Evolutionary conservation across 2,329 filamentous ascomycete species (phyloP).

Genomic region (Neobulgaria alba): DNA sequence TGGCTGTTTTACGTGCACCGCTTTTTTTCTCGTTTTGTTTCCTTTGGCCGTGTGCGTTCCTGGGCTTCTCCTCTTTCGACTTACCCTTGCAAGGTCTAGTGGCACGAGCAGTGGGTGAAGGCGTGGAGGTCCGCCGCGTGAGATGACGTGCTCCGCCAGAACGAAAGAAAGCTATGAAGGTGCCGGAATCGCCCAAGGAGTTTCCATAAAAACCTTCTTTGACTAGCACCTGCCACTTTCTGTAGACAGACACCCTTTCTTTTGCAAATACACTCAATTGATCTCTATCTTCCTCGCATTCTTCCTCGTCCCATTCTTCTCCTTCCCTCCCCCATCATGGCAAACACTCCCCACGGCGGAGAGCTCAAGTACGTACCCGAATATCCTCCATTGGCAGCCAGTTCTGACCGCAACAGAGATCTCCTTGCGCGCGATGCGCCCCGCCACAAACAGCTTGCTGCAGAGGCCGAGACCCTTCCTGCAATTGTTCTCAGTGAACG

Average conservation of each 20-base stretch:
- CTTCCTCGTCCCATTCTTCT: neutral
- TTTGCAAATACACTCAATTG: conserved; percentile 2
- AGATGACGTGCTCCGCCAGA: neutral
- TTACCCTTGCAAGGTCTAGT: too few relatives aligned
- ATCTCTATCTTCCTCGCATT: neutral
- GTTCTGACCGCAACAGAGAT: conserved; percentile 41
- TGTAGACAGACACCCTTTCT: neutral
- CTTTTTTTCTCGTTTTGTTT: too few relatives aligned
- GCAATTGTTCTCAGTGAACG: conserved; percentile 82
- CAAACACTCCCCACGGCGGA: conserved; percentile 74
- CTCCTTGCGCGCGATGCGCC: conserved; percentile 87
- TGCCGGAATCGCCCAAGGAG: too few relatives aligned
- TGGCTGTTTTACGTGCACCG: too few relatives aligned
- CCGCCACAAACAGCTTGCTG: conserved; percentile 67
- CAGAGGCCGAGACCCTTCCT: conserved; percentile 79
- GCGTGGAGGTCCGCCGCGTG: neutral
- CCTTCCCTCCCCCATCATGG: conserved; percentile 38
- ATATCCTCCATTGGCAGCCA: neutral
- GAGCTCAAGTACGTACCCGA: conserved; percentile 64
- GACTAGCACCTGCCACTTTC: conserved; percentile 6
- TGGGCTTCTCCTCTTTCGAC: too few relatives aligned
- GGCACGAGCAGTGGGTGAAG: too few relatives aligned
- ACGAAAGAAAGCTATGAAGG: too few relatives aligned
- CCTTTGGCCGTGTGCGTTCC: too few relatives aligned
- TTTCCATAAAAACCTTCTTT: too few relatives aligned